Evolutionary conservation across 2,329 filamentous ascomycete species (phyloP), one percentile per base, ranked within the genome.

Genomic region (Sporothrix inflata): DNA sequence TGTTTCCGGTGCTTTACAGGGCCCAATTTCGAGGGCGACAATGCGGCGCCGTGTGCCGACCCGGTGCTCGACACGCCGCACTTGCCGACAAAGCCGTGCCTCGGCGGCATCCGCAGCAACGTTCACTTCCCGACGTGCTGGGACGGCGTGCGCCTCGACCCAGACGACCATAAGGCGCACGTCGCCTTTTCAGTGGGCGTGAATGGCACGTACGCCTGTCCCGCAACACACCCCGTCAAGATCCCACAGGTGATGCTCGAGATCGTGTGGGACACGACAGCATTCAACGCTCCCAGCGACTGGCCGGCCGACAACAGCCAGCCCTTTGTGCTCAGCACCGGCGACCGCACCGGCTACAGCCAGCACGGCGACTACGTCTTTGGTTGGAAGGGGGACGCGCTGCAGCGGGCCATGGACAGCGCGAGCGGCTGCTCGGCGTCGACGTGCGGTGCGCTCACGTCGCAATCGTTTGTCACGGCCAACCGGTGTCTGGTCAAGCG

Each of bases 151-250:
- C 24, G 24, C 2, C 53, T 30, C 12, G 53, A 55, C 12, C 53
- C 53, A 3, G 53, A 55, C 1, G 53, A 55, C 53, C 53, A 30
- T 11, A 55, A 55, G 21, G 24, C 53, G 24, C 53, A 55, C 53
- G 53, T 55, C 1, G 53, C 53, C 8, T 55, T 55, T 16, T 55
- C 53, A 9, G 24, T 34, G 9, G 24, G 11, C 16, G 21, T 14
- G 12, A 55, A 55, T 14, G 53, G 53, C 11, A 55, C 53, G 1
- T 30, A 30, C 53, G 9, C 24, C 24, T 55, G 24, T 7, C 53
- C 57, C 1, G 30, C 57, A 5, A 76, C 77, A 82, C 49, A 79
- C 77, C 65, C 83, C 77, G 68, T 70, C 34, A 61, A 61, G 34
- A 70, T 70, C 14, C 68, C 68, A 7, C 68, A 70, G 68, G 40